phyloP scores from a whole-genome alignment of 495 filamentous ascomycete species.

The Opeltia flavorubescens region DNA sequence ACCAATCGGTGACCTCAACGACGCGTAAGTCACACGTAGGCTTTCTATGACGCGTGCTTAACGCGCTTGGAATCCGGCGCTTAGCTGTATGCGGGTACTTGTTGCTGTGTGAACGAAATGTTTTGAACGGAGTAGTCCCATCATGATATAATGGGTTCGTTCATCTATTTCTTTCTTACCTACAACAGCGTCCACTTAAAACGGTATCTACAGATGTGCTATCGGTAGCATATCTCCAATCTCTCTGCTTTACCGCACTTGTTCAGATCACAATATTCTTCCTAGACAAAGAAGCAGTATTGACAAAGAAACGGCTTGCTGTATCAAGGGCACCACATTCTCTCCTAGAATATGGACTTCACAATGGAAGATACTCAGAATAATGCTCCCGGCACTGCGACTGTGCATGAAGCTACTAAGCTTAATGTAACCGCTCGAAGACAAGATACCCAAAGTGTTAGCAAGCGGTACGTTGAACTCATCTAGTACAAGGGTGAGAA shows the following conservation, averaged over 20 bases:
- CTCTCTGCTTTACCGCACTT: too few relatives aligned
- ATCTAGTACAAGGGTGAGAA: background rate
- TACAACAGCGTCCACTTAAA: too few relatives aligned
- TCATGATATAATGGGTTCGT: too few relatives aligned
- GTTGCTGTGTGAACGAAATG: background rate
- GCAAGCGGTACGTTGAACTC: slow-evolving; percentile 48
- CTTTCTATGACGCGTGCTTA: background rate
- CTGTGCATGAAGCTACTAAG: slow-evolving; percentile 39
- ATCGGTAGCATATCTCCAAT: too few relatives aligned
- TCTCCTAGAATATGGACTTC: slow-evolving; percentile 39
- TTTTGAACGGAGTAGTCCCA: too few relatives aligned
- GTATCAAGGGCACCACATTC: background rate
- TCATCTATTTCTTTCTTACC: too few relatives aligned
- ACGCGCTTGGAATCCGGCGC: background rate
- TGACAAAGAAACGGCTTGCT: too few relatives aligned
- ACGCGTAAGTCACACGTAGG: background rate
- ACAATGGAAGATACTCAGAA: slow-evolving; percentile 60
- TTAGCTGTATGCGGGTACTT: background rate
- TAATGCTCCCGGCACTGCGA: slow-evolving; percentile 44
- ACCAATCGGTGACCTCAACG: background rate
- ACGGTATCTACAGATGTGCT: too few relatives aligned
- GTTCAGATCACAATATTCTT: too few relatives aligned
- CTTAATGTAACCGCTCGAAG: slow-evolving; percentile 40
- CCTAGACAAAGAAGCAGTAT: background rate
- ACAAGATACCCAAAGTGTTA: slow-evolving; percentile 56